Base-by-base conservation (phyloP, 1,284 basidiomycete species). In the Inonotus hispidus region DNA sequence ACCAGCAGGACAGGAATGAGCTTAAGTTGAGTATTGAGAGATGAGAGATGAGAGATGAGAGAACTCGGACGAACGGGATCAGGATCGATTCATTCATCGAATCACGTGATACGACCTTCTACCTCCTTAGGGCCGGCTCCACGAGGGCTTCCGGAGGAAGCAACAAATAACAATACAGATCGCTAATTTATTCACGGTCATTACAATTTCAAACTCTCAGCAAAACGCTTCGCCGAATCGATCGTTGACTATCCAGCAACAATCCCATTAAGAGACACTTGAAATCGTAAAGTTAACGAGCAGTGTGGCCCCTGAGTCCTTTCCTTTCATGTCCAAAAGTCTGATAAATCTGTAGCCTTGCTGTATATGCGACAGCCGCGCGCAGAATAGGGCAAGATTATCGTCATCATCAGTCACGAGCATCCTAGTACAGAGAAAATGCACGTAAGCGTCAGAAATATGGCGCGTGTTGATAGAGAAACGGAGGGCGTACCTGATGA, bases 251-350 rank as follows among this genome's bases (percentile, higher is more conserved):
- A 43, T 1, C 3, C 19, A 43, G 16, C 16, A 14, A 43, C 41
- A 16, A 3, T 43, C 6, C 16, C 16, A 1, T 38, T 25, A 43
- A 45, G 43, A 38, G 16, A 56, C n/a, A 10, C 38, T 32, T 6
- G 53, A 47, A 19, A 62, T 37, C 37, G 53, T 53, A 65, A 83
- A 79, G 50, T 72, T 72, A 3, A 77, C 76, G 35, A 85, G 72
- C 16, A 83, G 64, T 14, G 76, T 78, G 10, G 80, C 76, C 13
- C 78, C 79, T 1, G 77, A 79, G 66, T 80, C 73, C 67, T 81
- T 82, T 11, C 84, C 84, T 45, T 77, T 74, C 71, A 73, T 72
- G 67, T 82, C 74, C 58, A 87, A 68, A 72, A 87, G 72, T 21
- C 79, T 72, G 35, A 84, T 70, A 49, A 85, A 69, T 37, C 76